phyloP scores from a whole-genome alignment of 371 early-diverging fungal genomes.

The Basidiobolus meristosporus region DNA sequence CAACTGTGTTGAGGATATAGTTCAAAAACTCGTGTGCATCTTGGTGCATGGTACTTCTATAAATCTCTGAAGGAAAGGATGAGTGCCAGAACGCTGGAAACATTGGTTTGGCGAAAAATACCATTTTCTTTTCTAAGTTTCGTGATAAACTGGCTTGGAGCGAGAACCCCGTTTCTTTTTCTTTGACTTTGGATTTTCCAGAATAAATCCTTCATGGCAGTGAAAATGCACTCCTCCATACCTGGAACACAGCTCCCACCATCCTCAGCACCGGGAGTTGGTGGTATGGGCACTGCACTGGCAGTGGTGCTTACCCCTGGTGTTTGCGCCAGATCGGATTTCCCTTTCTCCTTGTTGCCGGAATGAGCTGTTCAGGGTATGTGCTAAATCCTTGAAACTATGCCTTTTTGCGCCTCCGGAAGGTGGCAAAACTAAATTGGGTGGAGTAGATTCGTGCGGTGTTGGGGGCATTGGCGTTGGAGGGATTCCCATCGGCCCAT shows the following conservation, averaged over 20 bases:
- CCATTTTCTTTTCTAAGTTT: conserved; percentile 81
- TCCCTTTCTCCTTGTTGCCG: neutral
- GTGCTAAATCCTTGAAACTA: neutral
- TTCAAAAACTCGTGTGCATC: conserved; percentile 96
- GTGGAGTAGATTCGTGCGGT: neutral
- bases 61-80: conserved; percentile 39
- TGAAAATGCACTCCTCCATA: conserved; percentile 65
- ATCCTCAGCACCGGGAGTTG: conserved; percentile 12
- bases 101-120: no score
- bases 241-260: conserved; percentile 23
- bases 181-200: conserved; percentile 60
- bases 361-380: neutral
- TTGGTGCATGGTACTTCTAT: conserved; percentile 85
- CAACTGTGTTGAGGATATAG: conserved; percentile 77
- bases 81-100: neutral
- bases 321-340: neutral
- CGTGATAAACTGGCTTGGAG: conserved; percentile 71
- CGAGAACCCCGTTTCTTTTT: conserved; percentile 66
- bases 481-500: conserved; percentile 11
- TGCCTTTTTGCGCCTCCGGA: neutral
- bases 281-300: conserved; percentile 1
- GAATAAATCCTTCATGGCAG: conserved; percentile 75
- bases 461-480: conserved; percentile 4
- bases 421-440: neutral
- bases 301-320: neutral